Base-by-base conservation (phyloP, 2,329 filamentous ascomycete species). In the Plectosphaerella sp. region DNA sequence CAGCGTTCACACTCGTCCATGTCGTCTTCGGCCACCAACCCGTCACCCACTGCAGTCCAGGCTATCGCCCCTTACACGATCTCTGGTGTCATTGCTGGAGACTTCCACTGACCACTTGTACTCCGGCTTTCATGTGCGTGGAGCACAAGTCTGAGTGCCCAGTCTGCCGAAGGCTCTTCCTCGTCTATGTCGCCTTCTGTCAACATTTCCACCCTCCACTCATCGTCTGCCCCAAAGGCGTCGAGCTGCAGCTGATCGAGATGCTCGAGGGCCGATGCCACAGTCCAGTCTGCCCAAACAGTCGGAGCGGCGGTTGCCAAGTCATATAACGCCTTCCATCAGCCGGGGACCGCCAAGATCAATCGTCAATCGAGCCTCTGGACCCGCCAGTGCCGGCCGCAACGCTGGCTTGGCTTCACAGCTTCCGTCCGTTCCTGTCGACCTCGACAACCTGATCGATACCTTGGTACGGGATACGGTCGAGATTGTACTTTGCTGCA, bases 391-490 rank as follows among this genome's bases (percentile, higher is more conserved):
- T 22, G 22, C 22, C 22, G 22, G 22, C 22, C 22, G 22, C 22
- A 22, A 22, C 50, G 24, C 22, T 22, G 22, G 22, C 22, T 22
- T 22, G 10, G 0, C 5, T 53, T 76, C 62, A 87, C 55, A 86
- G 72, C 63, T 79, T 85, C 57, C 78, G 70, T 36, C 69, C 75
- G 46, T 69, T 68, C 11, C 67, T 63, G 14, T 70, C 72, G 42
- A 95, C 77, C 69, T 99, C 94, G 50, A 92, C 87, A 59, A 97
- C 77, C 71, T 97, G 94, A 69, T 97, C 92, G 59, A 94, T 72
- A 0, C 92, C 94, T 61, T 87, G 77, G 69, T 97, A 99, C 57
- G 81, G 72, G 5, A 93, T 93, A 50, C 96, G 67, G 61, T 94
- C 88, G 56, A 99, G 79, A 46, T 83, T 83, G 72, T 96, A 99